These are phyloP conservation scores for Fusarium austroafricanum DNA, from an alignment of 2,329 filamentous ascomycete species.

Conservation along the genomic window DNA sequence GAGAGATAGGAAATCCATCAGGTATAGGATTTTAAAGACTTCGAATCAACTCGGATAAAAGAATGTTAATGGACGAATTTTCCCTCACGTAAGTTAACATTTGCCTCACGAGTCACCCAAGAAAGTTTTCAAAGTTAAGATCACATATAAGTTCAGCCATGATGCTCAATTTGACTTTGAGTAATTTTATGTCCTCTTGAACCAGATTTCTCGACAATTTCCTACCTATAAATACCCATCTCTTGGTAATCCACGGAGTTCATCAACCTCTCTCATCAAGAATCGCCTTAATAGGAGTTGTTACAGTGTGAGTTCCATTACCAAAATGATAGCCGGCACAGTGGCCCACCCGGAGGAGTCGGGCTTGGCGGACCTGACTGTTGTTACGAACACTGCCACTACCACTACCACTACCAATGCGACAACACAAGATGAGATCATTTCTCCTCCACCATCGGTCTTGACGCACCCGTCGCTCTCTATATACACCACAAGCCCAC, in stretches of 20 bases:
- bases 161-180: not conserved
- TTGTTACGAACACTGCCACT: not conserved
- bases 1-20: too few species aligned
- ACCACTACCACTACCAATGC: slow-evolving; percentile 5
- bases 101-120: too few species aligned
- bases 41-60: too few species aligned
- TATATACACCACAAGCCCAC: not conserved
- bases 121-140: not conserved
- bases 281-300: not conserved
- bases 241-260: not conserved
- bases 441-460: slow-evolving; percentile 6
- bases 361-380: slow-evolving; percentile 5
- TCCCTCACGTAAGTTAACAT: too few species aligned
- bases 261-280: not conserved
- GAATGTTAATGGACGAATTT: not conserved
- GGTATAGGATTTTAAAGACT: too few species aligned
- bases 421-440: slow-evolving; percentile 27
- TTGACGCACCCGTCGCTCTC: slow-evolving; percentile 1
- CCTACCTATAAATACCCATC: not conserved
- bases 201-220: not conserved
- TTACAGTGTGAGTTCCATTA: not conserved
- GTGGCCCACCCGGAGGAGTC: slow-evolving; percentile 11
- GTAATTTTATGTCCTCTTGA: not conserved
- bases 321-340: not conserved
- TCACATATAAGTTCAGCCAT: too few species aligned